A percentile compares a stretch with the other conserved stretches of the same genome.
These are phyloP conservation scores for Scutellaria minor DNA, from an alignment of 257 asterid species.

Conservation along the genomic window DNA sequence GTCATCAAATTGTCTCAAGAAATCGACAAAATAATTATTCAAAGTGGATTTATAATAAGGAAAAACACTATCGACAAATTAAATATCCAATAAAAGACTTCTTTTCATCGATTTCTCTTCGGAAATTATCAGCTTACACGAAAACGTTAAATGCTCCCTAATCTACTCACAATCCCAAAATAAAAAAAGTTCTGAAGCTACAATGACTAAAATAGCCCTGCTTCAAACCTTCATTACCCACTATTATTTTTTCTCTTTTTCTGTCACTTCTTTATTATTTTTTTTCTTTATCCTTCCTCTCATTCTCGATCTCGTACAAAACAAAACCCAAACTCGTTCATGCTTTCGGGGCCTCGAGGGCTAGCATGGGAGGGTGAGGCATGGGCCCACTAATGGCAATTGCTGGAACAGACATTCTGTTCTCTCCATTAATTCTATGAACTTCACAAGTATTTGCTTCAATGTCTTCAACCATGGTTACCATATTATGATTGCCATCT, in stretches of 20 bases:
- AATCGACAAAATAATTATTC: slow-evolving; percentile 34
- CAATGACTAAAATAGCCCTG: slow-evolving; percentile 41
- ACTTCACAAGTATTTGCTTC: slow-evolving; percentile 54
- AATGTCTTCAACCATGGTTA: slow-evolving; percentile 46
- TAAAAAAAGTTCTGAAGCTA: background rate
- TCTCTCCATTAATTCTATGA: slow-evolving; percentile 34
- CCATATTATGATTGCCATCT: slow-evolving; percentile 24
- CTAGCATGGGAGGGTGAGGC: slow-evolving; percentile 66
- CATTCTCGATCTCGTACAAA: background rate
- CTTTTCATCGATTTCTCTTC: slow-evolving; percentile 39
- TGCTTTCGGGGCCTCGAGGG: slow-evolving; percentile 56
- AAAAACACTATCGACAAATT: slow-evolving; percentile 36
- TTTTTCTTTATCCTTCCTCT: background rate
- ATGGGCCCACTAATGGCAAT: slow-evolving; percentile 50
- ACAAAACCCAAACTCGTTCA: slow-evolving; percentile 2
- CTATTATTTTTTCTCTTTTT: background rate
- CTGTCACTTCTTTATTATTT: background rate
- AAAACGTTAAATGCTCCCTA: slow-evolving; percentile 40
- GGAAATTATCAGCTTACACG: slow-evolving; percentile 39
- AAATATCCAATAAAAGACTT: slow-evolving; percentile 33
- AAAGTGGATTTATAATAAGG: slow-evolving; percentile 37
- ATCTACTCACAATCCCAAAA: slow-evolving; percentile 23
- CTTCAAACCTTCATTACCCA: slow-evolving; percentile 10
- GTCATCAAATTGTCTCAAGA: slow-evolving; percentile 33
- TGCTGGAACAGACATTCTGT: slow-evolving; percentile 38